Conservation (phyloP, 768 basidiomycete species). For the Scleroderma bovista region DNA sequence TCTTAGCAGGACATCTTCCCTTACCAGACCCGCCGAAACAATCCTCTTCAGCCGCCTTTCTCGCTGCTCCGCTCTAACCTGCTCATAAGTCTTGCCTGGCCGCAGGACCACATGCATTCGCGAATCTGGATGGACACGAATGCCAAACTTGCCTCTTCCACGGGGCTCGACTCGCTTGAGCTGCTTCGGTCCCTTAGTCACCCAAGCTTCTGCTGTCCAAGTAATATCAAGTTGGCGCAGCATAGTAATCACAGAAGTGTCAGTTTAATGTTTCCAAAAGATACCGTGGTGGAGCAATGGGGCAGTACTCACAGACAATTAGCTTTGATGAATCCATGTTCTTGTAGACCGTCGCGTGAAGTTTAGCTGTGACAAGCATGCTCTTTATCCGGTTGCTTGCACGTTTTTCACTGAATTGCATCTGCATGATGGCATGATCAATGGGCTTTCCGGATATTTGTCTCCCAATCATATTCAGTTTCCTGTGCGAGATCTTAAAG, state of each 20-base stretch:
- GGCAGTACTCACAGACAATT: conserved; percentile 64
- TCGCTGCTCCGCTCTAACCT: conserved; percentile 57
- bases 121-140: conserved; percentile 71
- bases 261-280: neutral
- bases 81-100: conserved; percentile 74
- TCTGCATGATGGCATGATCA: conserved; percentile 93
- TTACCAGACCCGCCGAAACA: conserved; percentile 70
- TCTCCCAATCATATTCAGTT: conserved; percentile 81
- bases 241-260: neutral
- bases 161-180: conserved; percentile 71
- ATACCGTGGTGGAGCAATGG: neutral
- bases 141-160: conserved; percentile 77
- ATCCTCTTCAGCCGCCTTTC: conserved; percentile 68
- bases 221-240: conserved; percentile 4
- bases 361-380: conserved; percentile 81
- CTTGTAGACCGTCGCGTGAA: conserved; percentile 78
- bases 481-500: conserved; percentile 92
- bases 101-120: conserved; percentile 70
- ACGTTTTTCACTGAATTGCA: conserved; percentile 94
- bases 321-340: conserved; percentile 65
- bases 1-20: conserved; percentile 76
- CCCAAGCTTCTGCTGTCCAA: conserved; percentile 83
- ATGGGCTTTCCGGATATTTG: conserved; percentile 90
- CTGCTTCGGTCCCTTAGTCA: conserved; percentile 70
- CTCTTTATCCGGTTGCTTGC: conserved; percentile 82